Conservation (phyloP, 495 filamentous ascomycete species). For the Daldinia vernicosa region DNA sequence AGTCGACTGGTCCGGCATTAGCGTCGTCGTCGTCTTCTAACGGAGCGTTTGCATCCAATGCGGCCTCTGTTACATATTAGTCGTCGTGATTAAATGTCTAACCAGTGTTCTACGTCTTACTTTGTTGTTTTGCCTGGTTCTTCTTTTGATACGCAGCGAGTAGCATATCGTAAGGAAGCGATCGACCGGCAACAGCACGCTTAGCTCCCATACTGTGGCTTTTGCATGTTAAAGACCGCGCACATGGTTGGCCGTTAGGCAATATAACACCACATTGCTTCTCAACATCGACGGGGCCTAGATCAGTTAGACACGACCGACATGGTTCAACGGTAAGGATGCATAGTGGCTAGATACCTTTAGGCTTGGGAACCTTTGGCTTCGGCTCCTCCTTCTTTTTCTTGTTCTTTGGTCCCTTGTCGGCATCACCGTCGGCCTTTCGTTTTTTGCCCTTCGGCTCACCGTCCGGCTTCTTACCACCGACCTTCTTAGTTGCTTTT, state of each 20-base stretch:
- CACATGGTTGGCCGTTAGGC: constrained; percentile 84
- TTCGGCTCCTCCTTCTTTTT: constrained; percentile 98
- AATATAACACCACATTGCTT: constrained; percentile 94
- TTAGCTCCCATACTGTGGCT: constrained; percentile 97
- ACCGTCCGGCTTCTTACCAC: constrained; percentile 70
- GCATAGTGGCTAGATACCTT: constrained; percentile 60
- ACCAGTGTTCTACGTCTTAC: constrained; percentile 55
- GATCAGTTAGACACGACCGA: constrained; percentile 30
- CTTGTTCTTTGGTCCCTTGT: constrained; percentile 80
- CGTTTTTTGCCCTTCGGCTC: constrained; percentile 89
- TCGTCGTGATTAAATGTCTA: constrained; percentile 4
- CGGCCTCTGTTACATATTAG: constrained; percentile 72
- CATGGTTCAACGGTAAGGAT: constrained; percentile 11
- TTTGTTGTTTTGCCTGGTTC: constrained; percentile 97
- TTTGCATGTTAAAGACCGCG: constrained; percentile 93
- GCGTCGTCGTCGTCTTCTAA: constrained; percentile 83
- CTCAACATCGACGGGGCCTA: constrained; percentile 91
- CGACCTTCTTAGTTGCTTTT: constrained; percentile 77
- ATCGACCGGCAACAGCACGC: constrained; percentile 86
- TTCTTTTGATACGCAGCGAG: constrained; percentile 97
- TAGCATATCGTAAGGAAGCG: constrained; percentile 93
- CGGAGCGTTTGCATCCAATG: constrained; percentile 93
- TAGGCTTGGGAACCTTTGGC: constrained; percentile 84
- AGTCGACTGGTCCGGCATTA: constrained; percentile 79
- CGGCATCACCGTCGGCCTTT: constrained; percentile 82